A percentile compares a stretch with the other conserved stretches of the same genome.
Evolutionary conservation across 768 basidiomycete species (phyloP).

Genomic region (Fistulinella prunicolor): DNA sequence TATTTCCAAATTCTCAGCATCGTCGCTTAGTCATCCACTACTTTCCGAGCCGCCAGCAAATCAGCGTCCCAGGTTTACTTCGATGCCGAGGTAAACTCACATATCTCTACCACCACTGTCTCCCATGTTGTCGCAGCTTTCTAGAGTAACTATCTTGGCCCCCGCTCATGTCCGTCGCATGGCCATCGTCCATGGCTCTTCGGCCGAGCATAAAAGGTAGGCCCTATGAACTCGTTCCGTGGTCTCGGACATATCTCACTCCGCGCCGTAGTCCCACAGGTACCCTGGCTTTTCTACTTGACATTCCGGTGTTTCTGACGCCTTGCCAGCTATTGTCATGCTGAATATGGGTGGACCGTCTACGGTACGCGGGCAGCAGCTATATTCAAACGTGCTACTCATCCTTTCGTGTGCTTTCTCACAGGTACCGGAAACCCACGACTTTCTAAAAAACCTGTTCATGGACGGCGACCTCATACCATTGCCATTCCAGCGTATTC

Average conservation of each 20-base stretch:
- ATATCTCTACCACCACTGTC: not conserved
- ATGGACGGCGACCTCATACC: constrained; percentile 93
- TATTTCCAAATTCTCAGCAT: too few species aligned
- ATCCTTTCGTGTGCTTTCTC: constrained; percentile 3
- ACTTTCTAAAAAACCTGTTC: constrained; percentile 91
- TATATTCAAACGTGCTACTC: not conserved
- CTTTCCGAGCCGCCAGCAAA: not conserved
- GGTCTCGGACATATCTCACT: constrained; percentile 11
- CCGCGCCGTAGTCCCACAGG: constrained; percentile 57
- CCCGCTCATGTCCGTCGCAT: constrained; percentile 38
- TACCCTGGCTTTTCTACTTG: constrained; percentile 20
- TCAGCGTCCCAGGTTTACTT: not conserved
- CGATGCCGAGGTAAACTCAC: not conserved
- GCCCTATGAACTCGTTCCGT: not conserved
- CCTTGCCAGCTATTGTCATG: constrained; percentile 78
- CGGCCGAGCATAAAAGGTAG: constrained; percentile 44
- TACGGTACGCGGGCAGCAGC: constrained; percentile 54
- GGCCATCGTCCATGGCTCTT: constrained; percentile 43
- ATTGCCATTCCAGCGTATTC: constrained; percentile 82
- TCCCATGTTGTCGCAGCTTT: constrained; percentile 31
- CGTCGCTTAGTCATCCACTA: constrained; percentile 18
- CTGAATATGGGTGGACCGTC: constrained; percentile 99
- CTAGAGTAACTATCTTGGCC: constrained; percentile 15
- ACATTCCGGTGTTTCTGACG: constrained; percentile 7
- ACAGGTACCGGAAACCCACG: constrained; percentile 88